These are phyloP conservation scores for Zangia roseola DNA, from an alignment of 768 basidiomycete species.

Conservation along the genomic window DNA sequence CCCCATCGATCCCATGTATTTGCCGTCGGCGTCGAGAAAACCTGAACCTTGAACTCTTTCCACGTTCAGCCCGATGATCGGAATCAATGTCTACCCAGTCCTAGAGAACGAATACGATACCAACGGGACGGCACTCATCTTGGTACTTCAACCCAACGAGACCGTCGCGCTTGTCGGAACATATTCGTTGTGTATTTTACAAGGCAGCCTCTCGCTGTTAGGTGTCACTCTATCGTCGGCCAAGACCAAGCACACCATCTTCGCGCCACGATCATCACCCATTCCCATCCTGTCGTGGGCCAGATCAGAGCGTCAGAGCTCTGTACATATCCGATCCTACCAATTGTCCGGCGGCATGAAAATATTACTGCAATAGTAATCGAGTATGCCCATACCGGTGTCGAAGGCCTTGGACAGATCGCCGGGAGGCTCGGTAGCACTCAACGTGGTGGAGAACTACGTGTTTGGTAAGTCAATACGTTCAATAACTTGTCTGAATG, in stretches of 20 bases:
- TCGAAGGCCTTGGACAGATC: constrained; percentile 69
- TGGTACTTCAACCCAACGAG: constrained; percentile 48
- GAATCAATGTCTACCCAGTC: constrained; percentile 36
- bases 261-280: constrained; percentile 78
- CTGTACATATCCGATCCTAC: constrained; percentile 15
- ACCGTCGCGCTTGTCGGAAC: constrained; percentile 68
- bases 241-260: constrained; percentile 48
- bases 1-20: background rate
- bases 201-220: constrained; percentile 55
- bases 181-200: constrained; percentile 59
- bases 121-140: constrained; percentile 30
- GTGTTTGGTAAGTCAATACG: constrained; percentile 57
- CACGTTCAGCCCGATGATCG: constrained; percentile 45
- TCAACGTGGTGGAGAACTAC: constrained; percentile 67
- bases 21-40: constrained; percentile 2
- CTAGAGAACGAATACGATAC: background rate
- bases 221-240: constrained; percentile 52
- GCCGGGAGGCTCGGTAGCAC: constrained; percentile 78
- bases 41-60: constrained; percentile 36
- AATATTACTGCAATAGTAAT: constrained; percentile 50
- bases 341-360: constrained; percentile 8
- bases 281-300: constrained; percentile 51
- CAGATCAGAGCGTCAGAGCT: constrained; percentile 9
- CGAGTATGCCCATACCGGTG: constrained; percentile 54
- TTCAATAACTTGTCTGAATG: constrained; percentile 1